A percentile compares a stretch with the other conserved stretches of the same genome.
phyloP scores from a whole-genome alignment of 1,139 yeast genomes.

The Yamadazyma pseudoaaseri region DNA sequence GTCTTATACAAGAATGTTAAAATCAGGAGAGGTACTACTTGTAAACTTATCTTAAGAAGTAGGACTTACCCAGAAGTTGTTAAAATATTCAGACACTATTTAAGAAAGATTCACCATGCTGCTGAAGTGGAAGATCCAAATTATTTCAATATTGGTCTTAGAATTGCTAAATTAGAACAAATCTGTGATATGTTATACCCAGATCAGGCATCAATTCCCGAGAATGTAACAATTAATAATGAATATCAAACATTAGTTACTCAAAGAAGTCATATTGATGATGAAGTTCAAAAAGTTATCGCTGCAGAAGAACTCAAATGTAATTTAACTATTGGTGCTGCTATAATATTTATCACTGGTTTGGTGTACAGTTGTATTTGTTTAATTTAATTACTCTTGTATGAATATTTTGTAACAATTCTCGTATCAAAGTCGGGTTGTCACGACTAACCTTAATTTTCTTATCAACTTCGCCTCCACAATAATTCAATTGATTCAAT shows the following conservation, averaged over 20 bases:
- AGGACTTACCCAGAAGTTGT: conserved; percentile 78
- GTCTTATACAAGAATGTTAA: conserved; percentile 76
- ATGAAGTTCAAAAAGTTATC: conserved; percentile 24
- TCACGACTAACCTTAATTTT: too few relatives aligned
- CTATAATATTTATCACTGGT: conserved; percentile 1
- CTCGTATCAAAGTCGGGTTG: too few relatives aligned
- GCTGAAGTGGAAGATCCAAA: conserved; percentile 82
- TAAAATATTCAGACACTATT: conserved; percentile 68
- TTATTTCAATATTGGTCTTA: conserved; percentile 78
- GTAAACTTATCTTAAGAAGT: conserved; percentile 68
- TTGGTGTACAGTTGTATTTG: not conserved
- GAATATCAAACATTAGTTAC: conserved; percentile 22
- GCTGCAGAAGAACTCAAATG: conserved; percentile 27
- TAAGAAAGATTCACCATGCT: conserved; percentile 74
- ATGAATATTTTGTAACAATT: too few relatives aligned
- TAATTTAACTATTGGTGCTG: conserved; percentile 17
- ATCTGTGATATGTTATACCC: conserved; percentile 78
- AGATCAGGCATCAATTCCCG: conserved; percentile 29
- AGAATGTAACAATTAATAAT: conserved; percentile 27
- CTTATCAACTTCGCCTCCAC: conserved; percentile 1
- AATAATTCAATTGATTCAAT: too few relatives aligned
- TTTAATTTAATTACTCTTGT: too few relatives aligned
- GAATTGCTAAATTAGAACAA: conserved; percentile 86
- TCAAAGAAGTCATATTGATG: conserved; percentile 24
- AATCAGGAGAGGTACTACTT: conserved; percentile 90